Evolutionary conservation across 495 filamentous ascomycete genomes (phyloP).

Genomic region (Penicillium longicatenatum): DNA sequence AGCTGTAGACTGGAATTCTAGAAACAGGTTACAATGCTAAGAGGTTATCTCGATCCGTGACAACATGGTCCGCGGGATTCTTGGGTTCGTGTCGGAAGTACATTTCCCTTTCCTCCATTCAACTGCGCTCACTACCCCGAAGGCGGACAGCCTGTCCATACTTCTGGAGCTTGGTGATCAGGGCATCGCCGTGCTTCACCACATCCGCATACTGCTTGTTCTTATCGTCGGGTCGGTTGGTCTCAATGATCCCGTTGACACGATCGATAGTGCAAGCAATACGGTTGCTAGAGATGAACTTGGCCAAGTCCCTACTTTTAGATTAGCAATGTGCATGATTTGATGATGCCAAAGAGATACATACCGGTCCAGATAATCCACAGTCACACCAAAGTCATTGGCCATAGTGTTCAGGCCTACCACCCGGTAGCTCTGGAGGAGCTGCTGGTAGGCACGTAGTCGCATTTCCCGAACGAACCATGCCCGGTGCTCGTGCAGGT

Average conservation of each 20-base stretch:
- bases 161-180: slow-evolving; percentile 99
- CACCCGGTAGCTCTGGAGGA: slow-evolving; percentile 97
- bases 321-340: slow-evolving; percentile 11
- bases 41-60: slow-evolving; percentile 3
- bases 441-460: slow-evolving; percentile 89
- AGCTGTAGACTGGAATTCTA: neutral
- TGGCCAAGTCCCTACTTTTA: slow-evolving; percentile 78
- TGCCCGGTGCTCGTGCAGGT: slow-evolving; percentile 86
- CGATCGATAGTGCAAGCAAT: slow-evolving; percentile 97
- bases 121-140: slow-evolving; percentile 87
- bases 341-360: slow-evolving; percentile 12
- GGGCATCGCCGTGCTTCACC: slow-evolving; percentile 92
- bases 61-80: neutral
- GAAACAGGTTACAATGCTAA: slow-evolving; percentile 1
- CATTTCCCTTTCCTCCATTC: slow-evolving; percentile 11
- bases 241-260: slow-evolving; percentile 96
- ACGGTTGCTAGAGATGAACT: slow-evolving; percentile 93
- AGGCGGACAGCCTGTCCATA: slow-evolving; percentile 95
- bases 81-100: slow-evolving; percentile 4
- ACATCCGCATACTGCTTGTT: slow-evolving; percentile 98
- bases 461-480: slow-evolving; percentile 99
- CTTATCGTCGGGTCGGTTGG: slow-evolving; percentile 95
- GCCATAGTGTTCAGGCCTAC: slow-evolving; percentile 96
- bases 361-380: slow-evolving; percentile 93
- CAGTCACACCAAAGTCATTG: slow-evolving; percentile 89